Percentiles rank a stretch among this genome's conserved stretches.
phyloP scores from a whole-genome alignment of 306 rosid genomes.

The Styphnolobium japonicum region DNA sequence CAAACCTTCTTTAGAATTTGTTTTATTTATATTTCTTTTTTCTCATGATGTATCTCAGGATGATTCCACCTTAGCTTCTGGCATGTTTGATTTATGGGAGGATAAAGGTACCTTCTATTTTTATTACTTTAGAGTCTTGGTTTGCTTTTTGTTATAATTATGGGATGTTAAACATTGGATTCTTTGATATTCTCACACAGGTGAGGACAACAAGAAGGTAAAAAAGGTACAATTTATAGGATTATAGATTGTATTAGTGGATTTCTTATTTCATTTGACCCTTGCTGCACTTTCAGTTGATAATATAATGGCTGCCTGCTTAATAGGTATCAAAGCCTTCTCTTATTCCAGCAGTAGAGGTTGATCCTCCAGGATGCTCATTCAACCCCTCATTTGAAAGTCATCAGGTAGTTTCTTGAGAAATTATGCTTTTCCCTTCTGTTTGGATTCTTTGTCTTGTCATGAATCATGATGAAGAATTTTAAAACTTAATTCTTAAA shows the following conservation, averaged over 20 bases:
- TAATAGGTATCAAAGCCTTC: conserved; percentile 55
- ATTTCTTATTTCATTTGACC: background rate
- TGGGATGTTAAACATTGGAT: conserved; percentile 4
- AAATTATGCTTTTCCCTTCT: background rate
- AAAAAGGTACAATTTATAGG: conserved; percentile 57
- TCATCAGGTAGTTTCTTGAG: conserved; percentile 67
- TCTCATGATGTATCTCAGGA: conserved; percentile 39
- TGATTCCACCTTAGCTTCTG: conserved; percentile 36
- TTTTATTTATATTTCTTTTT: background rate
- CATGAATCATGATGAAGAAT: background rate
- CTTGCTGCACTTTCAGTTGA: conserved; percentile 1
- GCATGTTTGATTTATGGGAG: conserved; percentile 63
- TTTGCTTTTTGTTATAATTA: conserved; percentile 14
- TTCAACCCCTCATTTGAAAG: conserved; percentile 78
- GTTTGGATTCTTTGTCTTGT: background rate
- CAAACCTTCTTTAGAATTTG: background rate
- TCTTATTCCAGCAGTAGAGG: conserved; percentile 86
- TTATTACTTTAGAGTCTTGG: background rate
- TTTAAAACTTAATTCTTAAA: conserved; percentile 22
- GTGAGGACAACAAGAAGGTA: conserved; percentile 34
- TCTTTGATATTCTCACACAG: conserved; percentile 37
- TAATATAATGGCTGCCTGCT: conserved; percentile 13
- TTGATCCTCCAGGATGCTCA: conserved; percentile 91
- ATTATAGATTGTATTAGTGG: background rate
- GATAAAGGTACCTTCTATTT: conserved; percentile 49